Percentiles rank a stretch among this genome's conserved stretches.
phyloP scores from a whole-genome alignment of 164 flowering plant species.

The Magnolia changhungtana region DNA sequence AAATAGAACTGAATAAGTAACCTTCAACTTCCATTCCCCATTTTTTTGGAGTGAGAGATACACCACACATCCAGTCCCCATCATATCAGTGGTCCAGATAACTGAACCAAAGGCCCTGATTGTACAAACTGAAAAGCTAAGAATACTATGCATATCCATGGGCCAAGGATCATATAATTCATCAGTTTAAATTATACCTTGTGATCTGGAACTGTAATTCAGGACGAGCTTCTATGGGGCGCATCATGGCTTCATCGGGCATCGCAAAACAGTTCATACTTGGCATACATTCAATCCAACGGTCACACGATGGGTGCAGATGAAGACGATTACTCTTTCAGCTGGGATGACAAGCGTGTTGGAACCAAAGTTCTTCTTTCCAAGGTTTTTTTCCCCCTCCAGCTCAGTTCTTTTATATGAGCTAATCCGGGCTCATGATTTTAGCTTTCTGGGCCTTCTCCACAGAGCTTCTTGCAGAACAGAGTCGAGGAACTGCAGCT shows the following conservation, averaged over 20 bases:
- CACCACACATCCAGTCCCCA: no score
- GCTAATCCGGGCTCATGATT: not conserved
- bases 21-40: not conserved
- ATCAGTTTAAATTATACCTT: not conserved
- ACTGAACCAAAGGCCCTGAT: no score
- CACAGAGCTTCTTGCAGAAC: constrained; percentile 60
- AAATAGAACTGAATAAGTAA: not conserved
- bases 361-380: constrained; percentile 89
- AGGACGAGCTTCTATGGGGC: constrained; percentile 98
- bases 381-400: constrained; percentile 33
- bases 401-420: not conserved
- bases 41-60: no score
- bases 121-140: no score
- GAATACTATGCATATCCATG: no score
- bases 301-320: constrained; percentile 82
- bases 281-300: constrained; percentile 72
- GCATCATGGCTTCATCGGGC: constrained; percentile 95
- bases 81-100: no score
- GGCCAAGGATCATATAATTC: no score
- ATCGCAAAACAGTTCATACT: constrained; percentile 46
- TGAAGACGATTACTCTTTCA: constrained; percentile 75
- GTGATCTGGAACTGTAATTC: constrained; percentile 2
- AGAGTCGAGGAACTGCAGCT: constrained; percentile 47
- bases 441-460: not conserved
- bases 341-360: constrained; percentile 91